Evolutionary conservation across 768 basidiomycete species (phyloP), one percentile per base, ranked within the genome.

Genomic region (Lactarius deliciosus): DNA sequence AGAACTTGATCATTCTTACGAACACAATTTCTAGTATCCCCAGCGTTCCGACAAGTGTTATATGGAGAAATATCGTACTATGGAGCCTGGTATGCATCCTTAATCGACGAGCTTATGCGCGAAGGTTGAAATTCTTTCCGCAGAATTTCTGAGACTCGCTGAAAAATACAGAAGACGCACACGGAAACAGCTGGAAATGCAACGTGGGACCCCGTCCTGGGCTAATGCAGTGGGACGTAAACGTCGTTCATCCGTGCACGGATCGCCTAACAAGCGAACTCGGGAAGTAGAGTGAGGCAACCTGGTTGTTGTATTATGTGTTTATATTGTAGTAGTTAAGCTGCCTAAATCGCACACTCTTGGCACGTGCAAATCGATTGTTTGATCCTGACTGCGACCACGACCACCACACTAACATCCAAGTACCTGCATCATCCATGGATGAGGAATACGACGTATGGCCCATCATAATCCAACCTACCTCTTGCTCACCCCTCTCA

Each of bases 371-470:
- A 58, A 36, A 57, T 61, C 65, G 57, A 67, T 69, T 32, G 32
- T 63, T 50, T 45, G 58, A 55, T 56, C 47, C 67, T 61, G 68
- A 69, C 68, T 60, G 65, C 58, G 71, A 71, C 61, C 70, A 66
- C 72, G 72, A 70, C 71, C 65, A 72, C 72, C 66, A 73, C 67
- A 71, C 72, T 66, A 70, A 71, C 25, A 53, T 53, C 50, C 15
- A 25, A 53, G 50, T 53, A 53, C 50, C 50, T 2, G 63, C 72
- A 68, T 64, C 55, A 36, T 47, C 61, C 77, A 97, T 99, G 96
- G 96, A 99, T 90, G 96, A 98, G 83, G 91, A 93, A 83, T 98
- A 98, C 81, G 96, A 98, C 78, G 96, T 97, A 77, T 69, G 81
- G 63, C 15, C 58, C 10, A 32, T 34, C 28, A 54, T 16, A 41